phyloP scores from a whole-genome alignment of 768 basidiomycete species.

The Austroboletus festivus region DNA sequence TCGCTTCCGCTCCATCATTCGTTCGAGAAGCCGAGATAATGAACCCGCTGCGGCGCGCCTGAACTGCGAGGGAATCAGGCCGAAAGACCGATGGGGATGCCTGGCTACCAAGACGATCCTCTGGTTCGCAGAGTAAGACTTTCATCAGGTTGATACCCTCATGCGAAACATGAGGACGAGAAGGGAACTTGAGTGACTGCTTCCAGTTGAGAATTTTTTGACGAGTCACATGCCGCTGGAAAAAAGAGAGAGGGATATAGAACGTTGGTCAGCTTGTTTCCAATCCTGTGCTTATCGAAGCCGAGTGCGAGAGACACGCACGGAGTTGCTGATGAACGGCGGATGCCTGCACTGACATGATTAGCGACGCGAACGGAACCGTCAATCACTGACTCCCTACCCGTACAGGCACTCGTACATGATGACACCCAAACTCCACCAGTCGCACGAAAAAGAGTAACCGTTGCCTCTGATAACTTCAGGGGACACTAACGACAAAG shows the following conservation, averaged over 20 bases:
- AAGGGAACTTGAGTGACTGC: slow-evolving; percentile 82
- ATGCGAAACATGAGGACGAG: slow-evolving; percentile 77
- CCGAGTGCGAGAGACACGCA: slow-evolving; percentile 37
- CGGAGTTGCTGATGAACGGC: slow-evolving; percentile 93
- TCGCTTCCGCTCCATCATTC: slow-evolving; percentile 82
- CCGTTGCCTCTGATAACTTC: slow-evolving; percentile 90
- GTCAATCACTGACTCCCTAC: slow-evolving; percentile 43
- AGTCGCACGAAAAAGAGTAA: slow-evolving; percentile 93
- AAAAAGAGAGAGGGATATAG: slow-evolving; percentile 27
- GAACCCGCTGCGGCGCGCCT: slow-evolving; percentile 74
- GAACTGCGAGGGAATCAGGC: slow-evolving; percentile 74
- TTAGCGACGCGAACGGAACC: slow-evolving; percentile 27
- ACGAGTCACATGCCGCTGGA: slow-evolving; percentile 85
- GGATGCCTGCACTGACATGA: slow-evolving; percentile 61
- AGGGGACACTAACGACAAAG: slow-evolving; percentile 65
- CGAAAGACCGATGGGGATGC: slow-evolving; percentile 62
- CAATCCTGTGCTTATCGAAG: slow-evolving; percentile 19
- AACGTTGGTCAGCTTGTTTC: slow-evolving; percentile 14
- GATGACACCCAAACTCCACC: slow-evolving; percentile 98
- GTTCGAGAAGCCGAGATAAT: slow-evolving; percentile 48
- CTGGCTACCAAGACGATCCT: slow-evolving; percentile 87
- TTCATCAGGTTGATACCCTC: slow-evolving; percentile 88
- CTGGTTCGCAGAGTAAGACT: slow-evolving; percentile 89
- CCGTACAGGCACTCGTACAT: slow-evolving; percentile 95
- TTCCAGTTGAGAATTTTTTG: slow-evolving; percentile 98